A percentile compares a stretch with the other conserved stretches of the same genome.
Conservation (phyloP, 129 eudicot species). For the Oenanthe sinensis region DNA sequence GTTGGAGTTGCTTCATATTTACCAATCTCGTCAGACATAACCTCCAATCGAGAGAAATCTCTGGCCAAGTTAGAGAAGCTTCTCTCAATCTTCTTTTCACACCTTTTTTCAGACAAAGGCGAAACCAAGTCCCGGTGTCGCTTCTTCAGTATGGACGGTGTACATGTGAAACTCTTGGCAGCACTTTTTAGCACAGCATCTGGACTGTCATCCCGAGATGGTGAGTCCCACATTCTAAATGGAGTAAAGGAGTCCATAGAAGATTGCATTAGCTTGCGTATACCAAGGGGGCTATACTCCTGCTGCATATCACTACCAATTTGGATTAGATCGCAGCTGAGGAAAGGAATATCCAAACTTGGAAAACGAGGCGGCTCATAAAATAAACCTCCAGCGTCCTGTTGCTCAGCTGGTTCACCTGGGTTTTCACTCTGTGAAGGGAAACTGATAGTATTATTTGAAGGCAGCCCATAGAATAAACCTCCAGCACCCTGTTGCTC, state of each 20-base stretch:
- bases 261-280: constrained; percentile 71
- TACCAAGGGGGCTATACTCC: constrained; percentile 90
- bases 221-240: constrained; percentile 76
- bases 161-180: constrained; percentile 64
- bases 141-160: constrained; percentile 78
- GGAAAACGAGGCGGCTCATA: constrained; percentile 98
- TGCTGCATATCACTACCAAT: constrained; percentile 61
- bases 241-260: constrained; percentile 54
- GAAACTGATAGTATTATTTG: constrained; percentile 16
- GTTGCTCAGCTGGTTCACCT: constrained; percentile 22
- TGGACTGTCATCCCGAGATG: constrained; percentile 4
- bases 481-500: constrained; percentile 45
- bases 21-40: constrained; percentile 46
- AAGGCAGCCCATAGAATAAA: constrained; percentile 30
- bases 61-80: constrained; percentile 42
- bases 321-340: constrained; percentile 82
- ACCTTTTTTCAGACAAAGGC: constrained; percentile 69
- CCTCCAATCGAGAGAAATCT: constrained; percentile 64
- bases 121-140: constrained; percentile 63
- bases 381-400: constrained; percentile 52
- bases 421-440: constrained; percentile 23
- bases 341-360: constrained; percentile 86
- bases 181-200: constrained; percentile 73
- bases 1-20: constrained; percentile 15
- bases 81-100: constrained; percentile 60